These are phyloP conservation scores for Syzygium malaccense DNA, from an alignment of 441 rosid species.

Conservation along the genomic window DNA sequence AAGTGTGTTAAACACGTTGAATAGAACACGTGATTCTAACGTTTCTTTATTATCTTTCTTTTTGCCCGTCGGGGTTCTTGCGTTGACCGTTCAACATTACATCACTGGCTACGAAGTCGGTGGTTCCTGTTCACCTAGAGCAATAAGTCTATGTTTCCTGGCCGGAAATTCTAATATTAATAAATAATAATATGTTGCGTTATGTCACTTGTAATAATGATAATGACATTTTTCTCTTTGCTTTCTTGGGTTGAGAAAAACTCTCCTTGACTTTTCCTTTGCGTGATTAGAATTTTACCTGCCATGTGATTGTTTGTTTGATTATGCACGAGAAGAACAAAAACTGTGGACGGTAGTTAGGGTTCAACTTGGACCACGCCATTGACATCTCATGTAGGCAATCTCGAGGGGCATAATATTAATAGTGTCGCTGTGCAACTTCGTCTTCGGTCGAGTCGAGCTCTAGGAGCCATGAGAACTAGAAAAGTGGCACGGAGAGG, in stretches of 20 bases:
- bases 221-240: no score
- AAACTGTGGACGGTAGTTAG: no score
- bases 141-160: no score
- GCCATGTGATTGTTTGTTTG: not conserved
- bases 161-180: no score
- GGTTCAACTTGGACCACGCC: no score
- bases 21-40: not conserved
- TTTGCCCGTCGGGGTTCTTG: not conserved
- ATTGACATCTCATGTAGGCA: no score
- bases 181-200: no score
- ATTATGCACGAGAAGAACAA: not conserved
- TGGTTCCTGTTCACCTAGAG: not conserved
- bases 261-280: not conserved
- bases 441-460: not conserved
- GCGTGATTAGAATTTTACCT: not conserved
- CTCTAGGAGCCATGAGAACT: not conserved
- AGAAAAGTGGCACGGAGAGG: not conserved
- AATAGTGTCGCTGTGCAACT: not conserved
- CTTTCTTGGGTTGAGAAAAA: no score
- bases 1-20: not conserved
- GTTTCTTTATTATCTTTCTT: not conserved
- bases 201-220: no score
- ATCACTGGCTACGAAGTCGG: not conserved
- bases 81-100: not conserved
- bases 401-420: not conserved